Conservation (phyloP, 768 basidiomycete genomes). For the Tylopilus cervinicoccineus region DNA sequence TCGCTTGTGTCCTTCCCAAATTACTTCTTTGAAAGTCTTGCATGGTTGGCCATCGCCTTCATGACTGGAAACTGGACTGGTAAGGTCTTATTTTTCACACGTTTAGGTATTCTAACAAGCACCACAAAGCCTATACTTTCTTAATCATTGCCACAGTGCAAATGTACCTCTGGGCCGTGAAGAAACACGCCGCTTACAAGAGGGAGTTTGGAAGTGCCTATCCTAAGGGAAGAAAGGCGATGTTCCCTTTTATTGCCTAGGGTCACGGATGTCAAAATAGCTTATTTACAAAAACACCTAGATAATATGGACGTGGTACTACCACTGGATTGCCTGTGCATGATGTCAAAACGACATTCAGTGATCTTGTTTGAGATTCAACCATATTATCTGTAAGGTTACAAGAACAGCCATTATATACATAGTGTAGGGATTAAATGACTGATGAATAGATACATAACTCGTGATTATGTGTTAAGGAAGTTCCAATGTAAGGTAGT, state of each 20-base stretch:
- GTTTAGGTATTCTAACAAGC: not conserved
- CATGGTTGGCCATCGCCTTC: constrained; percentile 63
- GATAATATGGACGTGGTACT: not conserved
- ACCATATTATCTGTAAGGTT: too few relatives aligned
- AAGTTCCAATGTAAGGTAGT: too few relatives aligned
- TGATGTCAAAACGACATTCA: not conserved
- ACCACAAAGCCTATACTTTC: constrained; percentile 58
- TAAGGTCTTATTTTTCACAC: constrained; percentile 35
- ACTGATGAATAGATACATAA: too few relatives aligned
- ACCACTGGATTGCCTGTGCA: not conserved
- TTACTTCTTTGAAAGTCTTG: constrained; percentile 87
- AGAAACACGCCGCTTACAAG: constrained; percentile 88
- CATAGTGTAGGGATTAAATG: too few relatives aligned
- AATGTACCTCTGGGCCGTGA: constrained; percentile 86
- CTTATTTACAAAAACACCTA: too few relatives aligned
- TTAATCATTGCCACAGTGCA: constrained; percentile 52
- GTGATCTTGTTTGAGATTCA: too few relatives aligned
- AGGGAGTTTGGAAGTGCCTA: constrained; percentile 92
- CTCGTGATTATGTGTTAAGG: too few relatives aligned
- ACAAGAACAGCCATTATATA: too few relatives aligned
- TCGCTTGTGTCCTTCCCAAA: constrained; percentile 84
- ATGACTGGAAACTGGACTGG: constrained; percentile 79
- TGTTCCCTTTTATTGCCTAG: constrained; percentile 60
- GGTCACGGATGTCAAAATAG: rapidly evolving
- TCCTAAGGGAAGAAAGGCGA: constrained; percentile 66